Percentiles rank a stretch among this genome's conserved stretches.
These are phyloP conservation scores for Ocimum tenuiflorum DNA, from an alignment of 257 asterid species.

Conservation along the genomic window DNA sequence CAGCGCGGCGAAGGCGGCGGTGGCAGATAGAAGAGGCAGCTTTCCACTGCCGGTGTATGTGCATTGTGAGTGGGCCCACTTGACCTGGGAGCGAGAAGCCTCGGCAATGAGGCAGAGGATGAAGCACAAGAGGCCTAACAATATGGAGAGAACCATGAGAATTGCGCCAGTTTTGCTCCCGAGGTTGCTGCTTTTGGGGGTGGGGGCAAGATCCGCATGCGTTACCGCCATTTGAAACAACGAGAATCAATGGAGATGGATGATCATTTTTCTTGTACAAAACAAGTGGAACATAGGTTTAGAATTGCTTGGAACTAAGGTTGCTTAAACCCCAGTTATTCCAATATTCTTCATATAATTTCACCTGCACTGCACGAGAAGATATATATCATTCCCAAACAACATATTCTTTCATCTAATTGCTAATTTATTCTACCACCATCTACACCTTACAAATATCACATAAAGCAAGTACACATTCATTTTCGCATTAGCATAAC, in stretches of 20 bases:
- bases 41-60: conserved; percentile 54
- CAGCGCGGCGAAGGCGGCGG: conserved; percentile 57
- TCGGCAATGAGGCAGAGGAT: conserved; percentile 75
- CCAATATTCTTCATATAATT: conserved; percentile 35
- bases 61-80: conserved; percentile 42
- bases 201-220: conserved; percentile 78
- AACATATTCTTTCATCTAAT: too few relatives aligned
- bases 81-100: conserved; percentile 71
- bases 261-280: background rate
- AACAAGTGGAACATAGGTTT: conserved; percentile 13
- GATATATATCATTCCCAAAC: too few relatives aligned
- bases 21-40: conserved; percentile 50
- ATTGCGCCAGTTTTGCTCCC: conserved; percentile 77
- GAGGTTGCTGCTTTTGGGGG: conserved; percentile 37
- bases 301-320: conserved; percentile 91
- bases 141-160: conserved; percentile 52
- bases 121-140: conserved; percentile 75
- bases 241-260: background rate
- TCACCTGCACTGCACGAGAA: too few relatives aligned
- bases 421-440: too few relatives aligned
- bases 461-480: too few relatives aligned
- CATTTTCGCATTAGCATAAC: too few relatives aligned
- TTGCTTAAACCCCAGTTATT: conserved; percentile 87
- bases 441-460: too few relatives aligned
- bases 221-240: conserved; percentile 63